These are phyloP conservation scores for Cladosporium oxysporum DNA, from an alignment of 2,329 filamentous ascomycete species.

Conservation along the genomic window DNA sequence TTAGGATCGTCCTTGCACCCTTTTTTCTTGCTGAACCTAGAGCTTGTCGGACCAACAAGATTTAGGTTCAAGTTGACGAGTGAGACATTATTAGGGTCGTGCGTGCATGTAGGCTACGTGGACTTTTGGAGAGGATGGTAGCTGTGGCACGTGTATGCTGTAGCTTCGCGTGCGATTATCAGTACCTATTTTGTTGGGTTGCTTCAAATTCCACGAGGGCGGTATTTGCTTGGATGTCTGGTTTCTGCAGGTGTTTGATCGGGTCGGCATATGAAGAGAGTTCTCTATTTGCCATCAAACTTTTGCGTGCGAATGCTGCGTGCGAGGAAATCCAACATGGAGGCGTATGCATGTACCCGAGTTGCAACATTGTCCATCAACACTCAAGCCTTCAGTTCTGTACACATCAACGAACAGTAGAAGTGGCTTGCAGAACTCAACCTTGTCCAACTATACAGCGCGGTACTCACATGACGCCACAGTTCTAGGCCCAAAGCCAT, in stretches of 20 bases:
- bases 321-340: background rate
- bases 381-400: background rate
- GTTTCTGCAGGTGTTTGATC: background rate
- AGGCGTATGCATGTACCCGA: background rate
- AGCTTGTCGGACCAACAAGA: background rate
- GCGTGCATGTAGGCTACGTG: background rate
- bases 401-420: background rate
- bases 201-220: background rate
- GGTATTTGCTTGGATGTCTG: background rate
- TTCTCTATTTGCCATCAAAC: background rate
- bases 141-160: background rate
- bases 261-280: background rate
- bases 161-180: background rate
- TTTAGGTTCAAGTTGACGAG: background rate
- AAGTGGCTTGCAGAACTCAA: background rate
- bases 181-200: background rate
- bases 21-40: background rate
- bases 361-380: background rate
- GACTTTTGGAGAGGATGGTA: background rate
- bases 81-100: conserved; percentile 9
- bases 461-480: background rate
- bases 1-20: background rate
- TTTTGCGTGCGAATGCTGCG: background rate
- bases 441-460: background rate
- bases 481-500: background rate